Percentiles rank a stretch among this genome's conserved stretches.
phyloP scores from a whole-genome alignment of 2,329 filamentous ascomycete species.

The Byssoonygena ceratinophila region DNA sequence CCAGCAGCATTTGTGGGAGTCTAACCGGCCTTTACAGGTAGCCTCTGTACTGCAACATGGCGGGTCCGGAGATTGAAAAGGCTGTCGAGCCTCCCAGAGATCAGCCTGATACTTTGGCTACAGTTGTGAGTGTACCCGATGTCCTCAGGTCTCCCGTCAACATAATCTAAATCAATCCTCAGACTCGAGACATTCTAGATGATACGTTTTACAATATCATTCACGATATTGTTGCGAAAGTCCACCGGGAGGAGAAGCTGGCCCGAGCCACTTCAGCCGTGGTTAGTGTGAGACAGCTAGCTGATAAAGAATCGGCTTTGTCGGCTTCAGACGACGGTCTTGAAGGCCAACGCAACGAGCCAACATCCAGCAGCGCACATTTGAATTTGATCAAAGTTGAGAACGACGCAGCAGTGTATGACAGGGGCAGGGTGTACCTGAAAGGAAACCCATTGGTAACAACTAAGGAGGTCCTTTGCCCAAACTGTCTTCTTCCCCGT shows the following conservation, averaged over 20 bases:
- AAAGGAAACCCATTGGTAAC: constrained; percentile 50
- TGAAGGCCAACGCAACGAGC: constrained; percentile 22
- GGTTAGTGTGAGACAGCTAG: constrained; percentile 35
- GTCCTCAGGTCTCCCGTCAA: background rate
- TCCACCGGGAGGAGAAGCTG: constrained; percentile 51
- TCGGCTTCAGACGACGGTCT: constrained; percentile 25
- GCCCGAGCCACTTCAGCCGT: constrained; percentile 47
- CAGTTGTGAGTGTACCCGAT: constrained; percentile 27
- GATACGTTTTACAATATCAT: constrained; percentile 51
- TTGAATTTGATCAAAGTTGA: constrained; percentile 33
- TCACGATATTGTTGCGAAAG: constrained; percentile 48
- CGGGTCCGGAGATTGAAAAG: constrained; percentile 20
- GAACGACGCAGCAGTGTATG: constrained; percentile 44
- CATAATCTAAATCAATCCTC: constrained; percentile 15
- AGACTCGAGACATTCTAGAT: constrained; percentile 44
- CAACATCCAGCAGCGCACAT: constrained; percentile 20
- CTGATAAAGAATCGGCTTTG: constrained; percentile 31
- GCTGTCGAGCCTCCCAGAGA: constrained; percentile 21
- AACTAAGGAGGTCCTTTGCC: constrained; percentile 50
- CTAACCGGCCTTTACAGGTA: background rate
- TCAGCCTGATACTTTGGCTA: constrained; percentile 30
- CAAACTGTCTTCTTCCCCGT: constrained; percentile 50
- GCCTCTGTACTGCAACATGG: constrained; percentile 15
- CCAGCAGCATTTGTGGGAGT: background rate
- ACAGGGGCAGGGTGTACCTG: constrained; percentile 44